Evolutionary conservation across 179 eudicot genomes (phyloP).

Genomic region (Silene vulgaris): DNA sequence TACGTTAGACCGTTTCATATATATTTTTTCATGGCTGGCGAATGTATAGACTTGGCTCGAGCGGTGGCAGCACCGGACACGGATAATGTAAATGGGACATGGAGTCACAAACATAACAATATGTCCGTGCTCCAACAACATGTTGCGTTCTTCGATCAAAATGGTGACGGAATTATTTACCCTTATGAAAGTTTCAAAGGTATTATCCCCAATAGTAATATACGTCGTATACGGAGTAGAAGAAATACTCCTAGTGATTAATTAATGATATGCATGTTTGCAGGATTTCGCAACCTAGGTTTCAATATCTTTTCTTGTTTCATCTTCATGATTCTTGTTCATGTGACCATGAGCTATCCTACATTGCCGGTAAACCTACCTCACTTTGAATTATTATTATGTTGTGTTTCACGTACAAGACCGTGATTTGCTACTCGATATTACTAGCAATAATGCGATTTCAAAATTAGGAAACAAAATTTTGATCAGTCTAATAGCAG

Average conservation of each 20-base stretch:
- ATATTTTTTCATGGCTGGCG: not conserved
- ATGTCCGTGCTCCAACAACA: slow-evolving; percentile 64
- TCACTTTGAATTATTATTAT: not conserved
- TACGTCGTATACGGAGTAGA: no score
- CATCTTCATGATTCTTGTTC: slow-evolving; percentile 32
- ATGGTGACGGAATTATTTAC: slow-evolving; percentile 53
- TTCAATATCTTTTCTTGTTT: slow-evolving; percentile 41
- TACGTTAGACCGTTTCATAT: no score
- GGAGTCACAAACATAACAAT: slow-evolving; percentile 42
- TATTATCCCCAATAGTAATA: not conserved
- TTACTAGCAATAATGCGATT: no score
- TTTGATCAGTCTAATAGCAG: no score
- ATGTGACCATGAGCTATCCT: slow-evolving; percentile 45
- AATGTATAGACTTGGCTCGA: slow-evolving; percentile 42
- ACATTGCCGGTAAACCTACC: slow-evolving; percentile 42
- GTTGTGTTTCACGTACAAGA: not conserved
- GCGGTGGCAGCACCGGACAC: slow-evolving; percentile 49
- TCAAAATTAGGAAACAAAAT: no score
- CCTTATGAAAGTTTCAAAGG: slow-evolving; percentile 56
- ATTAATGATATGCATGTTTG: not conserved
- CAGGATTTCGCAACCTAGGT: slow-evolving; percentile 49
- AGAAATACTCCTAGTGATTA: not conserved
- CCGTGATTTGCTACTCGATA: no score
- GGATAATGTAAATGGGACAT: slow-evolving; percentile 52
- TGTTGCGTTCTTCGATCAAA: slow-evolving; percentile 52